Conservation (phyloP, 345 rosid species). For the Cardamine chenopodiifolia region DNA sequence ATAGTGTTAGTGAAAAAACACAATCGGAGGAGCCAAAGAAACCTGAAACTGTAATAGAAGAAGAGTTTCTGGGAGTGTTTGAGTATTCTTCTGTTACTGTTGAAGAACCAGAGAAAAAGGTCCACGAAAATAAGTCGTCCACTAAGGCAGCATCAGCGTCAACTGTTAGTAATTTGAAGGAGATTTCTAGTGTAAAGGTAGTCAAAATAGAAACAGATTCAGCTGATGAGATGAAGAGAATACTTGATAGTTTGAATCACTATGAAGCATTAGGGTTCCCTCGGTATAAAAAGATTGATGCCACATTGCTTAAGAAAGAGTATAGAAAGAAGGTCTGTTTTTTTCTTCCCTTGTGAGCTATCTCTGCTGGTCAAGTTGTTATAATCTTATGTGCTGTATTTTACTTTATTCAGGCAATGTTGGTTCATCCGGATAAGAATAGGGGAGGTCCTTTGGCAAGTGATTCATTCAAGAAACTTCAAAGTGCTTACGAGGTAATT, state of each 20-base stretch:
- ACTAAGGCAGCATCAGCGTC: slow-evolving; percentile 58
- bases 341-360: background rate
- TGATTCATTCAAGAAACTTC: slow-evolving; percentile 98
- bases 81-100: slow-evolving; percentile 56
- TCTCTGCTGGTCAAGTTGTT: background rate
- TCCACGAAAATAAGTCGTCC: slow-evolving; percentile 65
- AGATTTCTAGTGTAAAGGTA: slow-evolving; percentile 50
- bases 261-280: slow-evolving; percentile 85
- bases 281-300: slow-evolving; percentile 70
- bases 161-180: slow-evolving; percentile 54
- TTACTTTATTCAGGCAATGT: slow-evolving; percentile 66
- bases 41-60: slow-evolving; percentile 58
- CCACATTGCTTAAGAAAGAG: slow-evolving; percentile 68
- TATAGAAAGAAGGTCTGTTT: slow-evolving; percentile 81
- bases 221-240: slow-evolving; percentile 82
- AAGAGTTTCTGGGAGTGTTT: slow-evolving; percentile 61
- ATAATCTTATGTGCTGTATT: background rate
- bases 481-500: slow-evolving; percentile 92
- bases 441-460: slow-evolving; percentile 91
- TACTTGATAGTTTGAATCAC: slow-evolving; percentile 73
- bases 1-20: slow-evolving; percentile 62
- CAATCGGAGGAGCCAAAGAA: slow-evolving; percentile 65
- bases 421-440: slow-evolving; percentile 99
- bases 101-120: slow-evolving; percentile 55
- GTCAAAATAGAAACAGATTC: slow-evolving; percentile 62